Conservation (phyloP, 1,284 basidiomycete genomes). For the Kalmanozyma brasiliensis region DNA sequence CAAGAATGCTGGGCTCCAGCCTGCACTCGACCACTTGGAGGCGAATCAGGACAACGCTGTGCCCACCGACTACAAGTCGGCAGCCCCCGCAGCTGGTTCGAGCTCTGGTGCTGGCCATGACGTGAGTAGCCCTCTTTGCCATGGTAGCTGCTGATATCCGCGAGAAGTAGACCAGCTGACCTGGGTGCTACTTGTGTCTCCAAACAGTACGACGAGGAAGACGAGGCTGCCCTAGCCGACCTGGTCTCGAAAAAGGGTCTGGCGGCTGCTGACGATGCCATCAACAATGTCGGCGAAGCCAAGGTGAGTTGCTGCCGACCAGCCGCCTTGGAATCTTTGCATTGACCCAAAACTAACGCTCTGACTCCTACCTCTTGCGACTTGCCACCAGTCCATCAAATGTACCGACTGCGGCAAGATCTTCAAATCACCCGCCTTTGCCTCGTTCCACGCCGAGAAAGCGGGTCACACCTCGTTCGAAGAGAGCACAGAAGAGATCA, state of each 20-base stretch:
- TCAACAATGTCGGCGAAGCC: slow-evolving; percentile 46
- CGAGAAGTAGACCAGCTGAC: background rate
- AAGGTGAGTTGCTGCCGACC: slow-evolving; percentile 40
- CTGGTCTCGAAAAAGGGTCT: slow-evolving; percentile 54
- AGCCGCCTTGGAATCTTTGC: too few species aligned
- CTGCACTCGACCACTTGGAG: slow-evolving; percentile 65
- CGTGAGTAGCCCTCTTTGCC: too few species aligned
- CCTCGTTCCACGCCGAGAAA: slow-evolving; percentile 94
- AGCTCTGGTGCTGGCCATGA: slow-evolving; percentile 28
- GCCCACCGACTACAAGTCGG: slow-evolving; percentile 50
- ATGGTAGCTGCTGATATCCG: background rate
- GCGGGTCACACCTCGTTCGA: slow-evolving; percentile 87
- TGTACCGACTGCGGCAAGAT: slow-evolving; percentile 64
- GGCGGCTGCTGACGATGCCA: slow-evolving; percentile 48
- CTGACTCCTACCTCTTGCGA: too few species aligned
- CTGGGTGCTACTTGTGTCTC: too few species aligned
- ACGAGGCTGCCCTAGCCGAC: slow-evolving; percentile 55
- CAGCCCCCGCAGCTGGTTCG: slow-evolving; percentile 13
- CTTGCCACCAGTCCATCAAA: slow-evolving; percentile 53
- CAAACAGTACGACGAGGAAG: slow-evolving; percentile 56
- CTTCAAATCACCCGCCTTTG: slow-evolving; percentile 82
- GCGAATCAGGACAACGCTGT: slow-evolving; percentile 60
- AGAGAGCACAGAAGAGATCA: slow-evolving; percentile 94
- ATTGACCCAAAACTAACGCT: too few species aligned
- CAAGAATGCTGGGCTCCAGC: slow-evolving; percentile 53